Conservation (phyloP, 2,329 filamentous ascomycete species). For the Amauroascus verrucosus region DNA sequence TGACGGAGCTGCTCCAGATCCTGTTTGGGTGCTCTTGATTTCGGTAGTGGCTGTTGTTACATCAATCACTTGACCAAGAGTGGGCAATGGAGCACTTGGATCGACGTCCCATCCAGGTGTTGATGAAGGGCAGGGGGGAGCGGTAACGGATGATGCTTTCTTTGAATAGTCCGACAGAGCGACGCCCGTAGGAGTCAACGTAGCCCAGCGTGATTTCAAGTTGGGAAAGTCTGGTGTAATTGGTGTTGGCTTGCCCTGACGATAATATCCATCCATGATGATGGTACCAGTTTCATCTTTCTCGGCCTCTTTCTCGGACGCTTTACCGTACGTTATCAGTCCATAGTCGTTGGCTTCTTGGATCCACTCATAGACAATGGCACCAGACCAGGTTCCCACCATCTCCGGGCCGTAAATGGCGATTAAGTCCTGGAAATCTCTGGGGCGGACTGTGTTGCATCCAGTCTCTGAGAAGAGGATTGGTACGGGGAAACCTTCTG, state of each 20-base stretch:
- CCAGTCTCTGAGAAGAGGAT: slow-evolving; percentile 87
- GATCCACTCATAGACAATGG: slow-evolving; percentile 86
- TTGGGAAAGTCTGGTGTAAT: slow-evolving; percentile 68
- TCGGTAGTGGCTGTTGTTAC: slow-evolving; percentile 14
- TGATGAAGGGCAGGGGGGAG: slow-evolving; percentile 59
- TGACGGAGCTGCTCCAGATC: background rate
- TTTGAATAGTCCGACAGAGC: slow-evolving; percentile 55
- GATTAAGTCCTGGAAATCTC: slow-evolving; percentile 51
- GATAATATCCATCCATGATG: slow-evolving; percentile 55
- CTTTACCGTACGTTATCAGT: slow-evolving; percentile 60
- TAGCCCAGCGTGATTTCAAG: slow-evolving; percentile 65
- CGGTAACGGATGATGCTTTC: slow-evolving; percentile 49
- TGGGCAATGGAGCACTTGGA: slow-evolving; percentile 59
- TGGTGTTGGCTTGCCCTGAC: slow-evolving; percentile 63
- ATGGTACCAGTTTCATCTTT: slow-evolving; percentile 36
- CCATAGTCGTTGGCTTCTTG: slow-evolving; percentile 76
- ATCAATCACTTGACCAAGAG: slow-evolving; percentile 46
- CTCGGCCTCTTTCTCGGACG: slow-evolving; percentile 32
- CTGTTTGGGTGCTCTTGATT: background rate
- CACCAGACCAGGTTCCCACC: slow-evolving; percentile 59
- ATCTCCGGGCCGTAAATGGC: slow-evolving; percentile 68
- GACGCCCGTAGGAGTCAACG: slow-evolving; percentile 58
- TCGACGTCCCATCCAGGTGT: slow-evolving; percentile 64
- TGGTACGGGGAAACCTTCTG: slow-evolving; percentile 63
- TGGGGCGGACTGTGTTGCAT: slow-evolving; percentile 50